These are phyloP conservation scores for Hypoxylon trugodes DNA, from an alignment of 495 filamentous ascomycete genomes.

Conservation along the genomic window DNA sequence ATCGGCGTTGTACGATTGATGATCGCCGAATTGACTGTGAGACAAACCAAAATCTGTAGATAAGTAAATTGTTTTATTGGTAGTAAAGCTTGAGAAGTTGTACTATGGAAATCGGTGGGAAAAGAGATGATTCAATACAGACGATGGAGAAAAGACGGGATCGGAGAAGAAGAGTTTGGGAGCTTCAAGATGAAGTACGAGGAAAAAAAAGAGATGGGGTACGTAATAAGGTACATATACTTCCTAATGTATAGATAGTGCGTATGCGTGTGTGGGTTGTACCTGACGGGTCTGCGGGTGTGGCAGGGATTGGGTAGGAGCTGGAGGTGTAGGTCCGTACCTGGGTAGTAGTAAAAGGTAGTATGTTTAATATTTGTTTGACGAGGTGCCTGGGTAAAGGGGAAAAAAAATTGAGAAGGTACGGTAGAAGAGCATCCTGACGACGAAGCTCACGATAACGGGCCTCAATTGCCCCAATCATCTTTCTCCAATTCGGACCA, in stretches of 20 bases:
- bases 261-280: constrained; percentile 22
- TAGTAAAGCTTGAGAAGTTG: constrained; percentile 21
- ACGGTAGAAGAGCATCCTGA: constrained; percentile 11
- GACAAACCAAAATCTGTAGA: constrained; percentile 2
- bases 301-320: constrained; percentile 7
- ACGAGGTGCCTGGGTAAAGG: constrained; percentile 5
- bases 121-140: constrained; percentile 5
- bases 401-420: constrained; percentile 2
- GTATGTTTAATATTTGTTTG: constrained; percentile 30
- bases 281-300: constrained; percentile 30
- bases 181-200: constrained; percentile 17
- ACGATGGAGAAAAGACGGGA: constrained; percentile 24
- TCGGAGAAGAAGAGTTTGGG: constrained; percentile 14
- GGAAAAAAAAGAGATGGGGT: constrained; percentile 24
- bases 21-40: constrained; percentile 13
- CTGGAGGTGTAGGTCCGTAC: constrained; percentile 17
- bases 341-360: too few relatives aligned
- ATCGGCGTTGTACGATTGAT: constrained; percentile 9
- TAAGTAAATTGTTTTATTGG: constrained; percentile 16
- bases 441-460: constrained; percentile 47
- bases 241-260: too few relatives aligned
- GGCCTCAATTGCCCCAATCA: constrained; percentile 32
- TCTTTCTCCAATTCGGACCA: constrained; percentile 11
- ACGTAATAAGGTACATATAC: constrained; percentile 41
- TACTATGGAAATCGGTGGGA: constrained; percentile 16